Conservation (phyloP, 2,329 filamentous ascomycete species). For the Claviceps fusiformis region DNA sequence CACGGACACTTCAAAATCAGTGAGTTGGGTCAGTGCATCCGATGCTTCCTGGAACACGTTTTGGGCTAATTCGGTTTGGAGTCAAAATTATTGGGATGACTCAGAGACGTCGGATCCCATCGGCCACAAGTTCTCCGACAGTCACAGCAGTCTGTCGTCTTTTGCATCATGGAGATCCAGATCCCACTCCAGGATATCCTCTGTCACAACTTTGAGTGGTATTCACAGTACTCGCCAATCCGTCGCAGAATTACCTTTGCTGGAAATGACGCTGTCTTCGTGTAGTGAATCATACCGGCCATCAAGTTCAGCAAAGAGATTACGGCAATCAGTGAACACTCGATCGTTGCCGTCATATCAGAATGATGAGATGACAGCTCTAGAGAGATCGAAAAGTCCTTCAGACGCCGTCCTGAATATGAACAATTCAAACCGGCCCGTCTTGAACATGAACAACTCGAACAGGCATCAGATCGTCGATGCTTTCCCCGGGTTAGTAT, state of each 20-base stretch:
- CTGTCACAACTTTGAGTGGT: slow-evolving; percentile 36
- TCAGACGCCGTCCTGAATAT: slow-evolving; percentile 15
- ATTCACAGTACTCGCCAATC: slow-evolving; percentile 21
- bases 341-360: not conserved
- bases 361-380: not conserved
- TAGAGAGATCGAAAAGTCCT: slow-evolving; percentile 7
- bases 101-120: slow-evolving; percentile 2
- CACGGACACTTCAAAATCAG: not conserved
- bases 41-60: not conserved
- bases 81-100: slow-evolving; percentile 5
- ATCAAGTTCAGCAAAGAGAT: slow-evolving; percentile 2
- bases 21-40: not conserved
- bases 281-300: slow-evolving; percentile 10
- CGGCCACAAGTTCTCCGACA: slow-evolving; percentile 28
- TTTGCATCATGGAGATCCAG: slow-evolving; percentile 33
- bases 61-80: not conserved
- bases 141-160: slow-evolving; percentile 38
- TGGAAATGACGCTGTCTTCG: slow-evolving; percentile 23
- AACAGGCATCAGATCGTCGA: not conserved
- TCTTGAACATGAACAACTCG: slow-evolving; percentile 10
- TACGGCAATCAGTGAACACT: not conserved
- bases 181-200: slow-evolving; percentile 39
- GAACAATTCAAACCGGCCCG: slow-evolving; percentile 4
- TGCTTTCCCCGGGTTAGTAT: slow-evolving; percentile 5
- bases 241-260: slow-evolving; percentile 22